Conservation (phyloP, 1,284 basidiomycete genomes). For the Sporisorium iseilematis-ciliati region DNA sequence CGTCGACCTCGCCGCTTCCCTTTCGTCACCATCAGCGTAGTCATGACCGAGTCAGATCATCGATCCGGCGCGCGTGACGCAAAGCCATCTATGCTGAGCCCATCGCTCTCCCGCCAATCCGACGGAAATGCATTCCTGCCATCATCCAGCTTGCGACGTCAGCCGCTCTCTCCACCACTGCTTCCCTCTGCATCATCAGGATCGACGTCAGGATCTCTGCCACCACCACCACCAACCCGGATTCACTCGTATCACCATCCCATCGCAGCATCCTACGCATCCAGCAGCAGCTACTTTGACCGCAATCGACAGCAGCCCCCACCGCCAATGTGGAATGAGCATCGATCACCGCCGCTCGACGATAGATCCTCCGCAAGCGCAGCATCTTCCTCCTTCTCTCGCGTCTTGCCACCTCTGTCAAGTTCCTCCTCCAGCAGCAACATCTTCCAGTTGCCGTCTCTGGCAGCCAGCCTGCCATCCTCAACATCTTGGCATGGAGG, state of each 20-base stretch:
- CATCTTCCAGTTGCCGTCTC: constrained; percentile 40
- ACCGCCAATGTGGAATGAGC: constrained; percentile 32
- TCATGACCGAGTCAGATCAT: constrained; percentile 24
- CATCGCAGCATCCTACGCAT: constrained; percentile 43
- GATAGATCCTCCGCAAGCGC: constrained; percentile 26
- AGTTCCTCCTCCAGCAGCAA: constrained; percentile 24
- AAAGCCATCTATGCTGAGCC: constrained; percentile 22
- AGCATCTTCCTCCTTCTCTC: constrained; percentile 30
- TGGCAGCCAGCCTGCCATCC: constrained; percentile 38
- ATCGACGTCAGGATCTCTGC: constrained; percentile 14
- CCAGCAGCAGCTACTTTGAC: constrained; percentile 25
- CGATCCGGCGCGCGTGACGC: constrained; percentile 4
- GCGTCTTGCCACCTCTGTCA: constrained; percentile 33
- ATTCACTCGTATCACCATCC: constrained; percentile 50
- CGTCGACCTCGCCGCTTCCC: neutral
- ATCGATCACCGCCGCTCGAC: constrained; percentile 36
- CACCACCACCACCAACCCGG: constrained; percentile 38
- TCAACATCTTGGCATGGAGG: constrained; percentile 36
- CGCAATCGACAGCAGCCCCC: constrained; percentile 28
- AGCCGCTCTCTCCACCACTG: constrained; percentile 25
- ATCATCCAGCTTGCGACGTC: constrained; percentile 13
- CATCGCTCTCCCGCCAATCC: constrained; percentile 15
- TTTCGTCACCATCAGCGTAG: neutral
- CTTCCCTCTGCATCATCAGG: constrained; percentile 16
- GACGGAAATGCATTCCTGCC: constrained; percentile 9